Percentiles rank a stretch among this genome's conserved stretches.
Conservation (phyloP, 2,329 filamentous ascomycete genomes). For the Colletotrichum noveboracense region DNA sequence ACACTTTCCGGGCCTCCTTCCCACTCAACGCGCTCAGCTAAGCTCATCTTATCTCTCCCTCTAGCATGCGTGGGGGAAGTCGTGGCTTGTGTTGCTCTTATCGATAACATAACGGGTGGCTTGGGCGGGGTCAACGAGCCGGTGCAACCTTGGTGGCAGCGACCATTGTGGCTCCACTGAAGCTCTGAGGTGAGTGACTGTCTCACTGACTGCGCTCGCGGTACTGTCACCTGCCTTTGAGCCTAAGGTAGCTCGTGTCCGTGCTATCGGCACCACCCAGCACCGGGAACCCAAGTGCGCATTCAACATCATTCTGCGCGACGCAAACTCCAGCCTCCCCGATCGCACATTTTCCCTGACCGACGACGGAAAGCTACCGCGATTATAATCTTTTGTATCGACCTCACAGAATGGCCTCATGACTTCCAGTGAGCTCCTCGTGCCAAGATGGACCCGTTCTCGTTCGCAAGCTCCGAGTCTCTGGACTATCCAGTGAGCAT, state of each 20-base stretch:
- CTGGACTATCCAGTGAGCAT: conserved; percentile 76
- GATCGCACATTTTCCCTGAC: neutral
- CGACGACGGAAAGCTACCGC: neutral
- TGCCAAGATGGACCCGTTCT: conserved; percentile 85
- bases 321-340: neutral
- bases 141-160: neutral
- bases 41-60: neutral
- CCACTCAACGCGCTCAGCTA: conserved; percentile 18
- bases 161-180: neutral
- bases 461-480: conserved; percentile 88
- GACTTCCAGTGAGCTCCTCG: conserved; percentile 12
- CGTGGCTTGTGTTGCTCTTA: neutral
- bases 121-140: neutral
- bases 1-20: neutral
- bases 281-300: neutral
- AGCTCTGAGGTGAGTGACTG: neutral
- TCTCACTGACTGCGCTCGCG: neutral
- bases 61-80: neutral
- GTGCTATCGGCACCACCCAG: neutral
- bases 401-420: conserved; percentile 4
- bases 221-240: conserved; percentile 1
- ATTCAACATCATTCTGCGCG: neutral
- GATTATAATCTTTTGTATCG: neutral
- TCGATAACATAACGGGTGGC: neutral
- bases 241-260: neutral